Percentiles rank a stretch among this genome's conserved stretches.
phyloP scores from a whole-genome alignment of 23 red algal genomes.

The Gracilariopsis chorda region DNA sequence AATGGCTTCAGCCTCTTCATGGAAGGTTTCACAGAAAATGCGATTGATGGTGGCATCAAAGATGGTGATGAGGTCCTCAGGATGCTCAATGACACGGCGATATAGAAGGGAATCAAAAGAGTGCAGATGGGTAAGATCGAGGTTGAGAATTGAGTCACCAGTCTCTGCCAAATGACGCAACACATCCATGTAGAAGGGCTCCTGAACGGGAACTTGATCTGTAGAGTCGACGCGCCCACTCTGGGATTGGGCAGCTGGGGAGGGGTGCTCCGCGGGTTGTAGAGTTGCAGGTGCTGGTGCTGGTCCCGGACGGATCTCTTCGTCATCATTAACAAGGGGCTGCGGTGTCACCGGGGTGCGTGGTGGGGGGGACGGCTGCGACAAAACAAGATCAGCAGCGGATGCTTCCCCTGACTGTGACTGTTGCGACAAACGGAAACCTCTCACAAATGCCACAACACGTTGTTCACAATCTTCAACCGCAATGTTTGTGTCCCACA shows the following conservation, averaged over 20 bases:
- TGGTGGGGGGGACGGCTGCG: neutral
- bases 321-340: neutral
- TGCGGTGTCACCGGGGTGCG: neutral
- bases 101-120: slow-evolving; percentile 58
- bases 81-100: slow-evolving; percentile 68
- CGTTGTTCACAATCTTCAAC: slow-evolving; percentile 61
- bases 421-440: neutral
- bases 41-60: slow-evolving; percentile 77
- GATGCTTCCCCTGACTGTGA: neutral
- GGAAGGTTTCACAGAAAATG: slow-evolving; percentile 52
- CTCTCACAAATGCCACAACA: slow-evolving; percentile 51
- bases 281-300: neutral
- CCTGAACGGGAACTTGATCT: neutral
- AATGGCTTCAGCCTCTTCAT: slow-evolving; percentile 42
- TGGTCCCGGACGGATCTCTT: neutral
- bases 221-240: neutral
- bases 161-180: slow-evolving; percentile 70
- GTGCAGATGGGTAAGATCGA: slow-evolving; percentile 79
- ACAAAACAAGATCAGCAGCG: too few species aligned
- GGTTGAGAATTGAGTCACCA: slow-evolving; percentile 67
- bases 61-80: slow-evolving; percentile 78
- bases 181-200: slow-evolving; percentile 57
- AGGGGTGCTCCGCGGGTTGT: neutral
- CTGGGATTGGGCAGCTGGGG: neutral
- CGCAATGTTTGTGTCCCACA: slow-evolving; percentile 79